Evolutionary conservation across 169 alveolate species (phyloP), one percentile per base, ranked within the genome.

Genomic region (Plasmodium vinckei): DNA sequence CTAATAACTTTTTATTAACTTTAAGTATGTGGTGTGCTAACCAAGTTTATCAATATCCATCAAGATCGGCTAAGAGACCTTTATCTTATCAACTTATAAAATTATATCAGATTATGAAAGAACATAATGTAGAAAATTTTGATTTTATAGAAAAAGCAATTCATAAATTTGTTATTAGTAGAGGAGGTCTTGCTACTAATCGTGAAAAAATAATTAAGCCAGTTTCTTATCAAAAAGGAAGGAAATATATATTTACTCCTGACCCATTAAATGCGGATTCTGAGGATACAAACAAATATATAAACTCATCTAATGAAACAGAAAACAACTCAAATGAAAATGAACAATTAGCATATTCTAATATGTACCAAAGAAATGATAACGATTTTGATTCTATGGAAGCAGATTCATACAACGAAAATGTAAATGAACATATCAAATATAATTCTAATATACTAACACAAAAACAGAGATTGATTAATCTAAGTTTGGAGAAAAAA

Each of bases 21-120:
- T 93, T 94, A 51, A 72, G 95, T 53, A 92, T 92, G 67, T 94
- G 96, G 96, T 94, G 96, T 61, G 95, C 94, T 5, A 92, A 87
- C 17, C 92, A 94, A 2, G 96, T 92, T 0, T 93, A 94, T 67
- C 86, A 87, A 5, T 94, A 94, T 33, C 95, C 96, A 1, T 87
- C 87, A 1, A 39, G 95, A 25, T 94, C 96, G 15, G 92, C 93
- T 27, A 94, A 94, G 47, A 87, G 96, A 39, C 96, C 96, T 12
- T 68, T 73, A 23, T 84, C 92, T 21, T 92, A 87, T 67, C 93
- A 94, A 44, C 91, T 94, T 23, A 94, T 94, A 39, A 86, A 92
- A 15, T 89, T 94, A 15, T 89, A 87, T 72, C 84, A 94, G 64
- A 27, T 94, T 9, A 88, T 92, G 71, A 21, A 71, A 93, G 77